phyloP scores from a whole-genome alignment of 768 basidiomycete genomes.

The Favolaschia claudopus region DNA sequence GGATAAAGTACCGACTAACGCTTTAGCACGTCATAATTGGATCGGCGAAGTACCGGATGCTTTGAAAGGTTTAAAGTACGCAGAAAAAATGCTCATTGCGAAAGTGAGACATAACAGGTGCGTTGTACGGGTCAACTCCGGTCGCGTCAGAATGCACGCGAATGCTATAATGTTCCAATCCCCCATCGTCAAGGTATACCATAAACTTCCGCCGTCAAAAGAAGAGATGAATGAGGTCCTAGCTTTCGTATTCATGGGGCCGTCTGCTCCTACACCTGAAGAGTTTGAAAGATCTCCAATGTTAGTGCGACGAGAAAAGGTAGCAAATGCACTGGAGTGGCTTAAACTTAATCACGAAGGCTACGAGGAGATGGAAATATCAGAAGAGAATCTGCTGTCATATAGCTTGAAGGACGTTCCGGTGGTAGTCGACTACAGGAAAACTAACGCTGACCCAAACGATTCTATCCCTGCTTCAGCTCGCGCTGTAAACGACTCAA shows the following conservation, averaged over 20 bases:
- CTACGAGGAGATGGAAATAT: slow-evolving; percentile 14
- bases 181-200: slow-evolving; percentile 35
- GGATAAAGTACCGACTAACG: slow-evolving; percentile 19
- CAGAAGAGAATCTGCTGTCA: slow-evolving; percentile 4
- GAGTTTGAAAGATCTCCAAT: slow-evolving; percentile 4
- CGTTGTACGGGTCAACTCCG: slow-evolving; percentile 35
- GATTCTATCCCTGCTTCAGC: no score
- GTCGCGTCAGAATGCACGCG: slow-evolving; percentile 34
- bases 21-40: slow-evolving; percentile 45
- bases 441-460: slow-evolving; percentile 3
- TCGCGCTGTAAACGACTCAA: no score
- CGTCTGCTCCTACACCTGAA: background rate
- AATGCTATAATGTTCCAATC: slow-evolving; percentile 39
- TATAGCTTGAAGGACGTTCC: slow-evolving; percentile 8
- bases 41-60: slow-evolving; percentile 40
- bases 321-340: slow-evolving; percentile 16
- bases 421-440: slow-evolving; percentile 15
- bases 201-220: slow-evolving; percentile 31
- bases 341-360: slow-evolving; percentile 18
- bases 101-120: slow-evolving; percentile 35
- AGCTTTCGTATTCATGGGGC: slow-evolving; percentile 13
- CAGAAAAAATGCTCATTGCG: slow-evolving; percentile 37
- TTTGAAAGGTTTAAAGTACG: slow-evolving; percentile 32
- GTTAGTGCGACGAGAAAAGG: slow-evolving; percentile 21
- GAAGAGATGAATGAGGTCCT: slow-evolving; percentile 32